Evolutionary conservation across 371 early-diverging fungal species (phyloP), one percentile per base, ranked within the genome.

Genomic region (Massospora cicadina): DNA sequence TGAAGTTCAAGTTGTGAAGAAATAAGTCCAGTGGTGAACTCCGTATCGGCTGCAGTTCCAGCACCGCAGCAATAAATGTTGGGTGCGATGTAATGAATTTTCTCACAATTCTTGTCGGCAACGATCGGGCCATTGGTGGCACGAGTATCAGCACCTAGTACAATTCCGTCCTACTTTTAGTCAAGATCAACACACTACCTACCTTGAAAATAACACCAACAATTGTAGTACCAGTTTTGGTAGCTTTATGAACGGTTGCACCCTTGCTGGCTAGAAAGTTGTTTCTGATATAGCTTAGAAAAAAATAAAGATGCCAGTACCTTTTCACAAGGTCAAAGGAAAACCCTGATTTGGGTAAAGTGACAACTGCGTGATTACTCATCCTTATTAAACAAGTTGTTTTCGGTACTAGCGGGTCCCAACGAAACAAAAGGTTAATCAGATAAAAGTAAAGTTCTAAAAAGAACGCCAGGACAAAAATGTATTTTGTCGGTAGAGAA

Each of bases 61-160:
- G 99, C 99, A 69, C 99, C 99, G 76, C 98, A 95, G 76, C 98
- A 98, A 78, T 94, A 97, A 82, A 99, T 98, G 78, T 98, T 98
- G 69, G 98, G 98, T 57, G 98, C 89, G 65, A 99, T 81, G 70
- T 93, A 92, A 76, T 98, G 99, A 66, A 99, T 95, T 83, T 99
- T 99, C 74, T 87, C 86, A 77, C 98, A 98, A 79, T 98, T 98
- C 79, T 99, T 99, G 80, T 99, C 96, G 13, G 97, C 95, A 17
- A 99, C 98, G 72, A 98, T 93, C 28, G 95, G 87, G 2, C 98
- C 99, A 62, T 84, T 87, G 17, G 99, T 99, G n/a, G 98, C 93
- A 71, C 99, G 82, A 23, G 99, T 99, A 77, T 99, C 99, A 53
- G 99, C 99, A 30, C 97, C 98, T 55, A 99, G 83, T n/a, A 95